Evolutionary conservation across 495 filamentous ascomycete species (phyloP).

Genomic region (Penicillium cosmopolitanum): DNA sequence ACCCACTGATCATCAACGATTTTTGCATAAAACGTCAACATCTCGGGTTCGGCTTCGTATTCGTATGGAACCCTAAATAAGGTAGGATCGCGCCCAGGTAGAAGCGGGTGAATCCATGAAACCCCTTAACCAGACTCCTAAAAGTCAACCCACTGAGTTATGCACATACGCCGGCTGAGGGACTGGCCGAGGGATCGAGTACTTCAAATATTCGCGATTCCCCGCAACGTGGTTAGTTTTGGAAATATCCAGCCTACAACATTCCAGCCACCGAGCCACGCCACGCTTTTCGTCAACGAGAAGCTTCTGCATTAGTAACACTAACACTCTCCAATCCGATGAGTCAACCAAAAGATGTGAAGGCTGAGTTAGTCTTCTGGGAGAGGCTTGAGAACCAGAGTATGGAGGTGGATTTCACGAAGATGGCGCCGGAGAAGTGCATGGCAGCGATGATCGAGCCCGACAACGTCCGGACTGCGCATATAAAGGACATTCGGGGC

Average conservation of each 20-base stretch:
- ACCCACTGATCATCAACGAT: conserved; percentile 1
- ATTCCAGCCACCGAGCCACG: not conserved
- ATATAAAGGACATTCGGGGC: conserved; percentile 18
- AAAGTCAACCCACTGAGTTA: not conserved
- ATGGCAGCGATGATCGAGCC: not conserved
- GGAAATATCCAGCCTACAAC: not conserved
- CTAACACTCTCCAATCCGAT: not conserved
- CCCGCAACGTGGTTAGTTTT: not conserved
- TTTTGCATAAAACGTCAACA: not conserved
- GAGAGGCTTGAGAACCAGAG: not conserved
- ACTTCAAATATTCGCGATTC: not conserved
- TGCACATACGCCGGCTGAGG: not conserved
- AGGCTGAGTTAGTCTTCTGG: conserved; percentile 15
- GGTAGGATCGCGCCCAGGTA: not conserved
- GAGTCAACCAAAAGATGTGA: conserved; percentile 5
- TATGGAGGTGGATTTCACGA: conserved; percentile 9
- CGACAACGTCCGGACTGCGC: conserved; percentile 9
- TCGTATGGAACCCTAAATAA: not conserved
- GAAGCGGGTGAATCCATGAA: not conserved
- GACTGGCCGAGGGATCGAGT: not conserved
- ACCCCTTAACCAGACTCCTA: not conserved
- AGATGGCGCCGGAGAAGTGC: conserved; percentile 5
- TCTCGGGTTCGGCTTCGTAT: conserved; percentile 19
- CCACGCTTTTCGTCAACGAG: not conserved
- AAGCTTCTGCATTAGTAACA: not conserved